These are phyloP conservation scores for Bretschneidera sinensis DNA, from an alignment of 345 rosid genomes.

Conservation along the genomic window DNA sequence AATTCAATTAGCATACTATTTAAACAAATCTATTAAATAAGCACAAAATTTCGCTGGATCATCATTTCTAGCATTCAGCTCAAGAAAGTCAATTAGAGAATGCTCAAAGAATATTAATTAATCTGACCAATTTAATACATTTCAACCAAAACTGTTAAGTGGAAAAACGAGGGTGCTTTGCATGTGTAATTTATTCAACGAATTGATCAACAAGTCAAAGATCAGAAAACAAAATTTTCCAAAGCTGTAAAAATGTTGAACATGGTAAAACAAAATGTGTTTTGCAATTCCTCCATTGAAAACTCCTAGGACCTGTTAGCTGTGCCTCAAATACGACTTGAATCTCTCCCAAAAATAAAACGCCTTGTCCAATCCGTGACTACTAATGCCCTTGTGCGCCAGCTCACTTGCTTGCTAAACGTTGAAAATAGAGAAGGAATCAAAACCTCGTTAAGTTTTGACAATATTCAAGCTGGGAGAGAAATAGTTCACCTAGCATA, in stretches of 20 bases:
- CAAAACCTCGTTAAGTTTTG: background rate
- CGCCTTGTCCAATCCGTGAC: conserved; percentile 90
- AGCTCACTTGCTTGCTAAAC: conserved; percentile 89
- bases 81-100: no score
- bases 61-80: no score
- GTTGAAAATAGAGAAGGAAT: background rate
- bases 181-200: no score
- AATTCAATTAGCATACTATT: no score
- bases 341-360: conserved; percentile 83
- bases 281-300: background rate
- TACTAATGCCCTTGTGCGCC: conserved; percentile 94
- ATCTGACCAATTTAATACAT: no score
- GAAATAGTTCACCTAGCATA: conserved; percentile 65
- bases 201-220: no score
- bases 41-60: no score
- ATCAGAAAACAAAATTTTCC: background rate
- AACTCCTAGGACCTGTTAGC: background rate
- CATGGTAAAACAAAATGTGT: background rate
- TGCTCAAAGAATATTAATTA: no score
- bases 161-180: no score
- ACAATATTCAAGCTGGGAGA: background rate
- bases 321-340: conserved; percentile 62
- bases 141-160: no score
- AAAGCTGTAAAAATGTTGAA: no score
- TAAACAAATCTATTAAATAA: no score